These are phyloP conservation scores for Ephemerocybe angulata DNA, from an alignment of 768 basidiomycete species.

Conservation along the genomic window DNA sequence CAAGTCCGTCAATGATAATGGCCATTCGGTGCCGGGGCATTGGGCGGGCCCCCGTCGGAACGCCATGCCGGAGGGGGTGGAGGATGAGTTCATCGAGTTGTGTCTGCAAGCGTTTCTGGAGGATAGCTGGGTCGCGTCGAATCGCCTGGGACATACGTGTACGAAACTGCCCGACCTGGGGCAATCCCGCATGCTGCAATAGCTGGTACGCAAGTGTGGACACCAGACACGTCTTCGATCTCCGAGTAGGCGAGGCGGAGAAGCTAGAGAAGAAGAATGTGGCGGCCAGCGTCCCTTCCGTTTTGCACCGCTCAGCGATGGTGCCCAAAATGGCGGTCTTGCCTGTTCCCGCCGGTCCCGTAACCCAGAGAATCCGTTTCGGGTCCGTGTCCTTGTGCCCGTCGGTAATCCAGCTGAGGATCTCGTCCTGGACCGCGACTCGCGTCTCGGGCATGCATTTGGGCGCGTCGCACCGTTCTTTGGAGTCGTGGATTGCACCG, in stretches of 20 bases:
- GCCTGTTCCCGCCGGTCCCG: slow-evolving; percentile 4
- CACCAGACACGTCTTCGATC: neutral
- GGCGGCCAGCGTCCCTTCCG: neutral
- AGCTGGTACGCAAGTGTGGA: slow-evolving; percentile 6
- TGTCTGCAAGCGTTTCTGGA: neutral
- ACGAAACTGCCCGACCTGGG: neutral
- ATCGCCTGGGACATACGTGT: neutral
- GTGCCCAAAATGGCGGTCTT: slow-evolving; percentile 1
- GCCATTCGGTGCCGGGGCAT: neutral
- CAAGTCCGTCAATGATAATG: slow-evolving; percentile 8
- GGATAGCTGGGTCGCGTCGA: neutral
- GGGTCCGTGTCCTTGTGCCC: neutral
- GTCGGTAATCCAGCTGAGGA: neutral
- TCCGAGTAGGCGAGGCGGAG: neutral
- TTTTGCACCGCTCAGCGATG: neutral
- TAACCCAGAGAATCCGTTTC: neutral
- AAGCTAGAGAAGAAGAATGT: neutral
- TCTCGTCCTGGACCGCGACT: neutral
- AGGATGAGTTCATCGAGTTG: neutral
- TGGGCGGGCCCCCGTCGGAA: no score
- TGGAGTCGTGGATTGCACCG: neutral
- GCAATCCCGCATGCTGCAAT: neutral
- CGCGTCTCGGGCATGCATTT: neutral
- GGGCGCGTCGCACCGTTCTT: neutral
- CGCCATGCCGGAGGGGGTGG: neutral